Percentiles rank a stretch among this genome's conserved stretches.
These are phyloP conservation scores for Starmerella tilneyi DNA, from an alignment of 805 yeast species.

Conservation along the genomic window DNA sequence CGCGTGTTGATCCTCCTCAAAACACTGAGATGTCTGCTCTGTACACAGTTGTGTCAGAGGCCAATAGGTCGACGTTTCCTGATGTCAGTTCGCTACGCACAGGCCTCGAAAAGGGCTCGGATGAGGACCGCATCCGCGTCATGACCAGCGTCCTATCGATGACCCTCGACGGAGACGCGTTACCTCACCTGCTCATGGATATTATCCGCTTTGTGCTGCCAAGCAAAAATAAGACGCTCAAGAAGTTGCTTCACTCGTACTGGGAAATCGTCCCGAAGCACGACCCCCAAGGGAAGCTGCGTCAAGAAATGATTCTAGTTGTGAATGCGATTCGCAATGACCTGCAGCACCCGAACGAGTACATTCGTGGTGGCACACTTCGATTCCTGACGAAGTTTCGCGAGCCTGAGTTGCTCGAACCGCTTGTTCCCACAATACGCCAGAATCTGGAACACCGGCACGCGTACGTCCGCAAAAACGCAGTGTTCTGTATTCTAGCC, in stretches of 20 bases:
- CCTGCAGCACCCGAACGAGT: slow-evolving; percentile 95
- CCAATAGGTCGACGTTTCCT: slow-evolving; percentile 10
- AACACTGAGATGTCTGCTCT: slow-evolving; percentile 16
- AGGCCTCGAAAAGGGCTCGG: slow-evolving; percentile 77
- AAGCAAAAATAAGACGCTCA: slow-evolving; percentile 76
- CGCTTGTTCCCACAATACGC: slow-evolving; percentile 85
- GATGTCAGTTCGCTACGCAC: slow-evolving; percentile 60
- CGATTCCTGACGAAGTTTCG: slow-evolving; percentile 81
- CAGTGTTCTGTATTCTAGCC: slow-evolving; percentile 79
- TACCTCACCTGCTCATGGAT: slow-evolving; percentile 92
- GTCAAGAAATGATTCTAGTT: slow-evolving; percentile 96
- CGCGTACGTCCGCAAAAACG: slow-evolving; percentile 95
- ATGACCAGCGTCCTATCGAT: slow-evolving; percentile 80
- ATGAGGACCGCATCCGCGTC: slow-evolving; percentile 74
- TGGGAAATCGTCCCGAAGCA: slow-evolving; percentile 97
- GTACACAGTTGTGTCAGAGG: slow-evolving; percentile 21
- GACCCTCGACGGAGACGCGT: slow-evolving; percentile 84
- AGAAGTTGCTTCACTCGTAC: slow-evolving; percentile 84
- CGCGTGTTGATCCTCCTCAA: not conserved
- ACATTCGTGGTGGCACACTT: slow-evolving; percentile 87
- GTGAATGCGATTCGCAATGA: slow-evolving; percentile 97
- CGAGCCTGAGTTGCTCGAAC: slow-evolving; percentile 90
- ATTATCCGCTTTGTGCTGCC: slow-evolving; percentile 97
- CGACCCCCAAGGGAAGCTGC: slow-evolving; percentile 78
- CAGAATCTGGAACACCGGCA: slow-evolving; percentile 91